phyloP scores from a whole-genome alignment of 2,329 filamentous ascomycete species.

The Teratosphaeriaceae sp. region DNA sequence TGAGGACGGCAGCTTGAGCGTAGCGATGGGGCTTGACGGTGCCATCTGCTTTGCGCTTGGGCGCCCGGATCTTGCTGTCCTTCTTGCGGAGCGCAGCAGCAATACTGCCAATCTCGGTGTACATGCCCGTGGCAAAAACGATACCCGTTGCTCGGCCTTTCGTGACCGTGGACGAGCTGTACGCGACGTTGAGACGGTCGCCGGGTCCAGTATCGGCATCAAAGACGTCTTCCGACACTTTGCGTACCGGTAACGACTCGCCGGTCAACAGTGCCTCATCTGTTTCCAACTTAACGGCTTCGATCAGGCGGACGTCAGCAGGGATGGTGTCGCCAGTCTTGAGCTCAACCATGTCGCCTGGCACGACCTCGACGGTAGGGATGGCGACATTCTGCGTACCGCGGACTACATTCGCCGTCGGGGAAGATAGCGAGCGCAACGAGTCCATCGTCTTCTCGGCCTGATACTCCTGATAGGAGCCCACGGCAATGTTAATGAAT shows the following conservation, averaged over 20 bases:
- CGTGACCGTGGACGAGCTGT: constrained; percentile 65
- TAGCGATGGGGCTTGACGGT: constrained; percentile 28
- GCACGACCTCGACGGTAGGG: constrained; percentile 39
- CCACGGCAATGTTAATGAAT: constrained; percentile 39
- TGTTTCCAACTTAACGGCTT: constrained; percentile 57
- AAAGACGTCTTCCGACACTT: constrained; percentile 53
- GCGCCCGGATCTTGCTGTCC: constrained; percentile 38
- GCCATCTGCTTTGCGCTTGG: constrained; percentile 35
- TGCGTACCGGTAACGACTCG: constrained; percentile 63
- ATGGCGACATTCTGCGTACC: constrained; percentile 38
- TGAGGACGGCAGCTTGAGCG: constrained; percentile 46
- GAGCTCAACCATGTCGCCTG: constrained; percentile 42
- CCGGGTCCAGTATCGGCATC: constrained; percentile 52
- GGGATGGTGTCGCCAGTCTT: constrained; percentile 45
- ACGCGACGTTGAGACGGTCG: constrained; percentile 64
- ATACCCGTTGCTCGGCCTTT: constrained; percentile 63
- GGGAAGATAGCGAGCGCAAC: constrained; percentile 39
- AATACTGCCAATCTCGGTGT: constrained; percentile 69
- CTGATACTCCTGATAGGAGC: constrained; percentile 41
- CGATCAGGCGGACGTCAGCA: constrained; percentile 39
- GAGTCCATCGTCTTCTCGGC: constrained; percentile 47
- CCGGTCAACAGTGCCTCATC: constrained; percentile 71
- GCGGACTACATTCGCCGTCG: constrained; percentile 40
- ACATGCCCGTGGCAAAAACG: constrained; percentile 64
- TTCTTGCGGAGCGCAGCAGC: constrained; percentile 61